Evolutionary conservation across 768 basidiomycete species (phyloP), one percentile per base, ranked within the genome.

Genomic region (Tephrocybe sp.): DNA sequence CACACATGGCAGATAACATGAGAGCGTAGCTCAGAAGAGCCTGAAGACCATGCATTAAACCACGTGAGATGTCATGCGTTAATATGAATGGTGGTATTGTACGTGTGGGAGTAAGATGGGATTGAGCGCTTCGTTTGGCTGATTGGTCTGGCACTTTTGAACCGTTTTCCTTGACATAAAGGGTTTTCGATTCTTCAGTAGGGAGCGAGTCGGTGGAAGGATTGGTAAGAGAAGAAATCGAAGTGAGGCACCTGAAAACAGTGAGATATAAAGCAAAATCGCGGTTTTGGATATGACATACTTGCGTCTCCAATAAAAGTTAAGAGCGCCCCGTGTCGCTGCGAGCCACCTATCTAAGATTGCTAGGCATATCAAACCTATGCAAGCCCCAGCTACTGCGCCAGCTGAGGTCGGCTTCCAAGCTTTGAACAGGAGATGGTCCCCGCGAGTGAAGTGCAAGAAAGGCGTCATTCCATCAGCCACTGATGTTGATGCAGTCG

Each of bases 1-100:
- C 84, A 68, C 66, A 91, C 89, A 92, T 92, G 60, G 89, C 76
- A 8, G 79, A 82, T 63, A 92, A 66, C 92, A 96, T 95, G 50
- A 95, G 76, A 4, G 74, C 57, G 58, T 90, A 95, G 20, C 69
- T 70, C 17, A 94, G 60, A 17, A 82, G 65, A 36, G 82, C 73
- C 52, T 92, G 89, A 16, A 83, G 50, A 8, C 79, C 79, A 54
- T 84, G 81, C 36, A 91, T 59, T 2, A 78, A 61, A 1, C 91
- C 91, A 33, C 92, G 81, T 1, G 82, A 76, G 6, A 89, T 58
- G 64, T 95, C 93, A 55, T 87, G 82, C 14, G 73, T 68, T 20
- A 73, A 65, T 22, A 80, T 73, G 69, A 94, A 95, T 0, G 89
- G 87, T 1, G 83, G 70, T 7, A 32, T 12, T 3, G 17, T 20